phyloP scores from a whole-genome alignment of 2,329 filamentous ascomycete species.

The Cytospora piceae region DNA sequence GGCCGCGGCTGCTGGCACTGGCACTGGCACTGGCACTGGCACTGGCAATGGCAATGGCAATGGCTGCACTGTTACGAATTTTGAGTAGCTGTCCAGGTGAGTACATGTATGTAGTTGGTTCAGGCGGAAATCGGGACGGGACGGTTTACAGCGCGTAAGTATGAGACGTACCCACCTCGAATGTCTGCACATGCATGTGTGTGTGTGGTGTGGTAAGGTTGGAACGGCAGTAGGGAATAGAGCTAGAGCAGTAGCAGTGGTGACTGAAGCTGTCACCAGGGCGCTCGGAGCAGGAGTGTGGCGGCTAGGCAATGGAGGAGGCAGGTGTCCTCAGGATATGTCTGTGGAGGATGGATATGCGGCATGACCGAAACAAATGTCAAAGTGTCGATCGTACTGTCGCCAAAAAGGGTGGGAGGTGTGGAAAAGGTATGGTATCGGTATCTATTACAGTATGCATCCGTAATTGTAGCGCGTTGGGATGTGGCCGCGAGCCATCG shows the following conservation, averaged over 20 bases:
- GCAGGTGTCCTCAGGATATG: constrained; percentile 10
- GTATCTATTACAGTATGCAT: not conserved
- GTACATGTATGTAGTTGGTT: not conserved
- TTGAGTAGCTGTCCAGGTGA: not conserved
- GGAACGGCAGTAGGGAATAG: no score
- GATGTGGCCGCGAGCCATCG: not conserved
- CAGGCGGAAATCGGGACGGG: not conserved
- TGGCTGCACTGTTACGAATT: not conserved
- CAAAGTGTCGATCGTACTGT: not conserved
- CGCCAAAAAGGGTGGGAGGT: not conserved
- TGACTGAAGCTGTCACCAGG: constrained; percentile 10
- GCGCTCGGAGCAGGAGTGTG: constrained; percentile 9
- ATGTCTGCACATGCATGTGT: not conserved
- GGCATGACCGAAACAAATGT: constrained; percentile 15
- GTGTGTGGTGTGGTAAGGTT: not conserved
- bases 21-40: no score
- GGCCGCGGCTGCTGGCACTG: not conserved
- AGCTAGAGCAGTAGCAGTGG: not conserved
- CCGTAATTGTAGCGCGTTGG: not conserved
- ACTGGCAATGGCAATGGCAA: not conserved
- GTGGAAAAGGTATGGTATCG: not conserved
- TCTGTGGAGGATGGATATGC: constrained; percentile 14
- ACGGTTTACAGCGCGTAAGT: not conserved
- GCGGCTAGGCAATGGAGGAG: constrained; percentile 10
- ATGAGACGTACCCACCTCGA: not conserved